Percentiles rank a stretch among this genome's conserved stretches.
These are phyloP conservation scores for Rhizopogon sp. DNA, from an alignment of 768 basidiomycete species.

Conservation along the genomic window DNA sequence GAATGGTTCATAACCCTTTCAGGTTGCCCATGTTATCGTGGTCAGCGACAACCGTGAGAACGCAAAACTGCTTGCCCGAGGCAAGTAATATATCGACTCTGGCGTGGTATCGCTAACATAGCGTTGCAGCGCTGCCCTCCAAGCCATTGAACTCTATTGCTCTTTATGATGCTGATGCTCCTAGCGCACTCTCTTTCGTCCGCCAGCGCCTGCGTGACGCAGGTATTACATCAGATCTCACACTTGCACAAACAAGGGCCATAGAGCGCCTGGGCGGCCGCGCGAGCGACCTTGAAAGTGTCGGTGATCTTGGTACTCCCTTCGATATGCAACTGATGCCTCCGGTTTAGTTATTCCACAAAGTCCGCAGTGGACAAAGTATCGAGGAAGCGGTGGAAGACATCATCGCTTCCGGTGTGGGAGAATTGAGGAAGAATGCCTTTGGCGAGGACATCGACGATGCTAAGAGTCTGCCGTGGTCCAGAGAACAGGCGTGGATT, in stretches of 20 bases:
- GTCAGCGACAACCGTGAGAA: slow-evolving; percentile 89
- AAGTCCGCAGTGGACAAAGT: slow-evolving; percentile 67
- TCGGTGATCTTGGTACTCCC: slow-evolving; percentile 30
- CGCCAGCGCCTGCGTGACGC: slow-evolving; percentile 67
- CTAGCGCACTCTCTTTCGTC: slow-evolving; percentile 77
- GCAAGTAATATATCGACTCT: slow-evolving; percentile 29
- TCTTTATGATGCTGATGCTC: slow-evolving; percentile 80
- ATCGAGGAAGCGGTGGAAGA: slow-evolving; percentile 87
- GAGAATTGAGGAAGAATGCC: slow-evolving; percentile 83
- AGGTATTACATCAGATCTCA: slow-evolving; percentile 49
- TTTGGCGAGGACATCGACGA: slow-evolving; percentile 94
- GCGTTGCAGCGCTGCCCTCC: slow-evolving; percentile 46
- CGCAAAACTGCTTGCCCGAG: slow-evolving; percentile 77
- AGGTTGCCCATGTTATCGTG: slow-evolving; percentile 91
- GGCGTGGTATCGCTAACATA: not conserved
- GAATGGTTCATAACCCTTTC: not conserved
- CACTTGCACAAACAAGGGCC: slow-evolving; percentile 46
- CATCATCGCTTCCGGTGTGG: slow-evolving; percentile 72
- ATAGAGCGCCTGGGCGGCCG: slow-evolving; percentile 84
- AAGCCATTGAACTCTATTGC: slow-evolving; percentile 78
- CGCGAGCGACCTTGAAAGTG: slow-evolving; percentile 83
- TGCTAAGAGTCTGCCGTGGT: slow-evolving; percentile 79
- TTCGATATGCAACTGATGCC: not conserved
- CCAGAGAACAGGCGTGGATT: slow-evolving; percentile 82
- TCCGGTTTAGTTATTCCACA: slow-evolving; percentile 66